phyloP scores from a whole-genome alignment of 768 basidiomycete species.

The Tylopilus vinaceipallidus region DNA sequence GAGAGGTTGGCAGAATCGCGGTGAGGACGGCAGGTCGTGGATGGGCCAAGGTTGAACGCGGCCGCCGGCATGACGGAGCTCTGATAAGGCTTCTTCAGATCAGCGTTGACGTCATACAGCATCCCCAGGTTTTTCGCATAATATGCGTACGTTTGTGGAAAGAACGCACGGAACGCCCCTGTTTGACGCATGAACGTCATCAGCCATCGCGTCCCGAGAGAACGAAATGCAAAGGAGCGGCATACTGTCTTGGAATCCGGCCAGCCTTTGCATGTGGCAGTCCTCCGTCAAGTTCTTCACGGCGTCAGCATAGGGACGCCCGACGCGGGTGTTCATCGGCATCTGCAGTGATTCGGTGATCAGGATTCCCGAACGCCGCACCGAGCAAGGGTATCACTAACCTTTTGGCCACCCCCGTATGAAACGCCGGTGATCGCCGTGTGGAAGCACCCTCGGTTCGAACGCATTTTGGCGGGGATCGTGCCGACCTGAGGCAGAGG shows the following conservation, averaged over 20 bases:
- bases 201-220: too few species aligned
- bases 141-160: neutral
- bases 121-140: neutral
- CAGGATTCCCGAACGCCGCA: too few species aligned
- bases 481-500: too few species aligned
- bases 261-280: neutral
- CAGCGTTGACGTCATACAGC: fast-evolving
- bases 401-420: neutral
- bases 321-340: neutral
- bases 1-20: neutral
- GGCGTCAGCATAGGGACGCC: neutral
- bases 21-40: neutral
- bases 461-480: neutral
- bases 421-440: neutral
- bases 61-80: neutral
- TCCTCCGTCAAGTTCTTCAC: neutral
- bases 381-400: too few species aligned
- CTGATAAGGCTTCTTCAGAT: neutral
- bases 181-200: too few species aligned
- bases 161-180: neutral
- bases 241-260: conserved; percentile 1
- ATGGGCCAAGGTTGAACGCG: neutral
- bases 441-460: neutral
- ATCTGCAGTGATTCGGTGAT: neutral
- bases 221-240: neutral